Evolutionary conservation across 495 filamentous ascomycete species (phyloP).

Genomic region (Penicillium coprophilum): DNA sequence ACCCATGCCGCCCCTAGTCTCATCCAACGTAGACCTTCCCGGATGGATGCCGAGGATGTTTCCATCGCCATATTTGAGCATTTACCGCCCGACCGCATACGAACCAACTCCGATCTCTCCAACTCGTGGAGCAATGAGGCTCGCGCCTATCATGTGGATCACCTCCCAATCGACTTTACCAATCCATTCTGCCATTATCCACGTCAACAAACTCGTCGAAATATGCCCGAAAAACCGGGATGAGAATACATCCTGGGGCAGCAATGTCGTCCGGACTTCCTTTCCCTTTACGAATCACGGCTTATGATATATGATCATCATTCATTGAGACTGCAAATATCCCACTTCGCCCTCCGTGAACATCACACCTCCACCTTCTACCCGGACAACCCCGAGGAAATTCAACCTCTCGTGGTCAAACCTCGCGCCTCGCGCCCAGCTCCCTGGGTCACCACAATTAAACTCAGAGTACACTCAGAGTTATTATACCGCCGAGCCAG

Average conservation of each 20-base stretch:
- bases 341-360: slow-evolving; percentile 2
- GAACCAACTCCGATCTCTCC: slow-evolving; percentile 30
- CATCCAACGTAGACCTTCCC: slow-evolving; percentile 27
- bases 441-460: background rate
- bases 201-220: slow-evolving; percentile 7
- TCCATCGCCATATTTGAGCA: slow-evolving; percentile 51
- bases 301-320: slow-evolving; percentile 22
- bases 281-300: slow-evolving; percentile 23
- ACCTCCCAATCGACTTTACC: slow-evolving; percentile 31
- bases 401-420: background rate
- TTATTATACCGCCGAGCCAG: background rate
- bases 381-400: background rate
- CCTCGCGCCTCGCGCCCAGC: background rate
- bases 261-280: background rate
- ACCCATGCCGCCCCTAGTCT: slow-evolving; percentile 37
- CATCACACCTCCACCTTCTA: background rate
- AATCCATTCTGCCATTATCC: slow-evolving; percentile 20
- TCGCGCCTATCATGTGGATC: slow-evolving; percentile 26
- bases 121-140: slow-evolving; percentile 39
- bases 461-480: background rate
- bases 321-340: slow-evolving; percentile 15
- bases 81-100: slow-evolving; percentile 17
- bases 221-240: slow-evolving; percentile 18
- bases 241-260: background rate
- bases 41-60: slow-evolving; percentile 43